A percentile compares a stretch with the other conserved stretches of the same genome.
Conservation (phyloP, 352 stramenopile species). For the Globisporangium mamillatum region DNA sequence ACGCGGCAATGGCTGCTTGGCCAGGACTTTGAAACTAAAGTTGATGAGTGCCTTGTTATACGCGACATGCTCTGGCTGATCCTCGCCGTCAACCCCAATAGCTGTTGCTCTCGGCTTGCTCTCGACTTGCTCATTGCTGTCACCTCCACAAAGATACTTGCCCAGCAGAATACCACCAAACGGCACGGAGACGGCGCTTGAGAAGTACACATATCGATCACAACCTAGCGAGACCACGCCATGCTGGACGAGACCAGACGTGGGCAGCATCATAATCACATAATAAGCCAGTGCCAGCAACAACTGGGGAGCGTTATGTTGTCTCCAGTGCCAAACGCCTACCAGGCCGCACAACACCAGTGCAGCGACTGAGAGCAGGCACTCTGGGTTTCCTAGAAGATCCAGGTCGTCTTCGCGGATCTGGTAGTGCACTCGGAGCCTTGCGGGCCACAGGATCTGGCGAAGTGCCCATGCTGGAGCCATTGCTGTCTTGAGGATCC, state of each 20-base stretch:
- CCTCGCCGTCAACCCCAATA: neutral
- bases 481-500: constrained; percentile 43
- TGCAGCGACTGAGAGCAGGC: constrained; percentile 26
- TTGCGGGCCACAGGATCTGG: constrained; percentile 41
- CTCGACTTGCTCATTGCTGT: neutral
- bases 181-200: constrained; percentile 38
- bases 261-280: constrained; percentile 47
- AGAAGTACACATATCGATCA: constrained; percentile 72
- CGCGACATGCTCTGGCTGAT: neutral
- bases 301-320: constrained; percentile 12
- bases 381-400: constrained; percentile 28
- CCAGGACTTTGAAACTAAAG: neutral
- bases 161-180: constrained; percentile 28
- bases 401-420: constrained; percentile 33
- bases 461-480: constrained; percentile 35
- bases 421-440: constrained; percentile 59
- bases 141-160: constrained; percentile 14
- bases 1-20: neutral
- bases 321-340: constrained; percentile 2
- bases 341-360: constrained; percentile 15
- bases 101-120: neutral
- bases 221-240: constrained; percentile 49
- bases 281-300: constrained; percentile 38
- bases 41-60: neutral
- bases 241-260: constrained; percentile 67